Evolutionary conservation across 116 monocot species (phyloP), one percentile per base, ranked within the genome.

Genomic region (Posidonia oceanica): DNA sequence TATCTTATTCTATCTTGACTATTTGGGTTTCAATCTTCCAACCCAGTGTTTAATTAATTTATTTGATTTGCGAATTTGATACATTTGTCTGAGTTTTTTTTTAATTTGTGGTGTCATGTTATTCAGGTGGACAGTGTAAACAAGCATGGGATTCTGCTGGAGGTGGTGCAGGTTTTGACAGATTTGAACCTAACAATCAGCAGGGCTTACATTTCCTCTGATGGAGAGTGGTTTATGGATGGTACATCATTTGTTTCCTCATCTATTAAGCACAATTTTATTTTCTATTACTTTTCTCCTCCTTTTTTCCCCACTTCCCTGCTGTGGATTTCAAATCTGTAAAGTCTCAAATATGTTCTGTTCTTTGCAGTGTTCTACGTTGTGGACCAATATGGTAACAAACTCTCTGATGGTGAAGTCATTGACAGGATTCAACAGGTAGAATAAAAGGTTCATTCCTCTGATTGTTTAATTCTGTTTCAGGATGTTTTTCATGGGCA

Each of bases 151-250:
- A 89, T 84, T 52, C 60, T 94, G 67, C 65, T 94, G 61, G 90
- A 90, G 67, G 90, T 90, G 54, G 94, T 90, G 51, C 90, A 90
- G 71, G 90, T 85, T 44, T 76, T 94, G 64, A 90, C 63, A 58
- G 90, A 90, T 77, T 79, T 94, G 55, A 87, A 94, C 17, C 85
- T 94, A 54, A 85, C 83, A 39, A 86, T 94, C 58, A 81, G 64
- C 51, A 85, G 85, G 64, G 94, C 90, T 72, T 94, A 90, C 76
- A 90, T 94, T 39, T 81, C 94, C 51, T 94, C 94, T 72, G 94
- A 94, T 72, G 87, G 90, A 29, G 87, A 80, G 52, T 94, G 94
- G 94, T 94, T 94, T 65, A 94, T 94, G 94, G 94, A 94, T 80
- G 94, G 94, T 87, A 44, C 3, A 41, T 37, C 20, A 21, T 51